Base-by-base conservation (phyloP, 2,329 filamentous ascomycete species). In the Xylariales sp. region DNA sequence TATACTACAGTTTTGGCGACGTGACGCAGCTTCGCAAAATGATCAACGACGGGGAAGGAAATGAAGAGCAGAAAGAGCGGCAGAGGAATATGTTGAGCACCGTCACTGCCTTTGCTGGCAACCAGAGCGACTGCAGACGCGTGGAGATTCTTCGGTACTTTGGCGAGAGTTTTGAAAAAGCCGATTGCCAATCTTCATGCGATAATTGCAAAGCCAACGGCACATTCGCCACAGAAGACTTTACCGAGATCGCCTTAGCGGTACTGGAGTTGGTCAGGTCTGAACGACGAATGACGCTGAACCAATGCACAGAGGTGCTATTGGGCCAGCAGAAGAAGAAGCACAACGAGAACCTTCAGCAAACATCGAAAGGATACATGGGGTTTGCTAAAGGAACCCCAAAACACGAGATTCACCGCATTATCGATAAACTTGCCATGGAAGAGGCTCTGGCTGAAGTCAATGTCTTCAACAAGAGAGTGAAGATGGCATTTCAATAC, bases 81-180 rank as follows among this genome's bases (percentile, higher is more conserved):
- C 89, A 96, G 54, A 76, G 78, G 47, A 74, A 83, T 25, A 95
- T 97, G 89, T 71, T 98, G 32, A 81, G 85, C 42, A 81, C 82
- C 25, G 88, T 98, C 42, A 74, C 89, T 1, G 80, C 87, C 41
- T 98, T 86, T 54, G 97, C 90, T 59, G 88, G 96, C 55, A 96
- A 96, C 61, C 77, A 78, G 51, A 82, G 77, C 38, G 88, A 95
- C 50, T 98, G 93, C 57, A 83, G 93, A 45, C 77, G 93, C 43
- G 83, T 85, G 2, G 87, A 95, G 59, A 83, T 98, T 13, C 77
- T 98, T 23, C 78, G 78, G n/a, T 98, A 98, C 61, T 98, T 98
- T 67, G 89, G 85, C 40, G 94, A 98, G 60, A 70, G 72, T 1
- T 98, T 97, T 56, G 67, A 77, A 36, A 69, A 72, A 25, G 74